Conservation (phyloP, 495 filamentous ascomycete species). For the Astrothelium macrocarpum region DNA sequence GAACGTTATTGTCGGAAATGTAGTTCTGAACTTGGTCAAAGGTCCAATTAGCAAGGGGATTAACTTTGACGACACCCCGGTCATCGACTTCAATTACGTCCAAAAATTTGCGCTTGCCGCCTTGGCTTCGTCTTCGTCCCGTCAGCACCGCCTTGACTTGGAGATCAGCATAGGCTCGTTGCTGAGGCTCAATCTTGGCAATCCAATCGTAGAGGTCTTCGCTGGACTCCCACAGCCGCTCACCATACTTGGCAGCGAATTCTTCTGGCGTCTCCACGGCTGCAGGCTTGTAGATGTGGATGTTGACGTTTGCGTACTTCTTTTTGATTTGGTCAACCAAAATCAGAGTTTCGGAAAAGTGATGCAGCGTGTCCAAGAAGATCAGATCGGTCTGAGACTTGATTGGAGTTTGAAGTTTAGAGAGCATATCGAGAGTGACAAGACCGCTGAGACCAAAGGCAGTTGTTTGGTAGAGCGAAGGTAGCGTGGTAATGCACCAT, state of each 20-base stretch:
- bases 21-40: slow-evolving; percentile 86
- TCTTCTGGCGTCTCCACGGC: slow-evolving; percentile 58
- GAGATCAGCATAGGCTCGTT: slow-evolving; percentile 82
- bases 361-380: slow-evolving; percentile 94
- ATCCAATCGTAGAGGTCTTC: slow-evolving; percentile 90
- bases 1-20: slow-evolving; percentile 73
- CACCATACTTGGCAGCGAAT: slow-evolving; percentile 73
- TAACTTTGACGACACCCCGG: slow-evolving; percentile 90
- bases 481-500: slow-evolving; percentile 87
- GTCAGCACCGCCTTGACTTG: slow-evolving; percentile 88
- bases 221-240: slow-evolving; percentile 75
- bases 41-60: slow-evolving; percentile 94
- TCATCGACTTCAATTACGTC: slow-evolving; percentile 89
- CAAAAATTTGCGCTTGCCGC: slow-evolving; percentile 81
- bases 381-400: slow-evolving; percentile 71
- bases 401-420: slow-evolving; percentile 49
- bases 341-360: slow-evolving; percentile 81
- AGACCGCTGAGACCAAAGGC: slow-evolving; percentile 92
- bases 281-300: slow-evolving; percentile 84
- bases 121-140: slow-evolving; percentile 86
- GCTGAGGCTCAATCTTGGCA: slow-evolving; percentile 93
- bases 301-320: slow-evolving; percentile 63
- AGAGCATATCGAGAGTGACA: slow-evolving; percentile 90
- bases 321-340: slow-evolving; percentile 70
- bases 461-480: slow-evolving; percentile 90